phyloP scores from a whole-genome alignment of 768 basidiomycete species.

The Tubosaeta sp. region DNA sequence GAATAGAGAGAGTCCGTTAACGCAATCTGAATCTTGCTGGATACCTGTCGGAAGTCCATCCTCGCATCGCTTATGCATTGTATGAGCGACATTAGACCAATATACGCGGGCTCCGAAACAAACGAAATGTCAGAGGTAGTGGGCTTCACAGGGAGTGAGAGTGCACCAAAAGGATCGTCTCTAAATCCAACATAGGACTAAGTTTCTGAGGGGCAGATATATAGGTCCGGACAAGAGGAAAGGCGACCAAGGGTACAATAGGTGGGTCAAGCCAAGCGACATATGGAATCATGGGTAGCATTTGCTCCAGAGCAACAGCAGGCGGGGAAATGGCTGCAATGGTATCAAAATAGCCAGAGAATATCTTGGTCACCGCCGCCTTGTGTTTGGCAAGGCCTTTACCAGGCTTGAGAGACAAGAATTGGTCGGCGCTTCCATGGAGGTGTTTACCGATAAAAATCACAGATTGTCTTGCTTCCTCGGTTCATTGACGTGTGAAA shows the following conservation, averaged over 20 bases:
- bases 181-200: slow-evolving; percentile 37
- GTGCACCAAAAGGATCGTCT: slow-evolving; percentile 38
- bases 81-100: slow-evolving; percentile 41
- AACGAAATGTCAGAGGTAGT: slow-evolving; percentile 1
- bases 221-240: slow-evolving; percentile 45
- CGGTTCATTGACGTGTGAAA: not conserved
- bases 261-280: slow-evolving; percentile 32
- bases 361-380: slow-evolving; percentile 9
- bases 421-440: not conserved
- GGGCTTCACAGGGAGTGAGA: slow-evolving; percentile 23
- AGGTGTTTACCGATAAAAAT: slow-evolving; percentile 28
- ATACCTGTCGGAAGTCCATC: slow-evolving; percentile 27
- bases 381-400: slow-evolving; percentile 16
- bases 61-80: slow-evolving; percentile 34
- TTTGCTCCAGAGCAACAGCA: not conserved
- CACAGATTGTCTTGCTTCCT: slow-evolving; percentile 12
- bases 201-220: slow-evolving; percentile 36
- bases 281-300: slow-evolving; percentile 25
- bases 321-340: slow-evolving; percentile 1
- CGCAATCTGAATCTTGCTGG: slow-evolving; percentile 15
- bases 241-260: slow-evolving; percentile 32
- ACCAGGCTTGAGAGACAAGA: slow-evolving; percentile 11
- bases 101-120: slow-evolving; percentile 30
- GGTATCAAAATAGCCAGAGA: slow-evolving; percentile 16
- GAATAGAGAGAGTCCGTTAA: slow-evolving; percentile 26